These are phyloP conservation scores for Malassezia sp. DNA, from an alignment of 1,284 basidiomycete genomes.

Conservation along the genomic window DNA sequence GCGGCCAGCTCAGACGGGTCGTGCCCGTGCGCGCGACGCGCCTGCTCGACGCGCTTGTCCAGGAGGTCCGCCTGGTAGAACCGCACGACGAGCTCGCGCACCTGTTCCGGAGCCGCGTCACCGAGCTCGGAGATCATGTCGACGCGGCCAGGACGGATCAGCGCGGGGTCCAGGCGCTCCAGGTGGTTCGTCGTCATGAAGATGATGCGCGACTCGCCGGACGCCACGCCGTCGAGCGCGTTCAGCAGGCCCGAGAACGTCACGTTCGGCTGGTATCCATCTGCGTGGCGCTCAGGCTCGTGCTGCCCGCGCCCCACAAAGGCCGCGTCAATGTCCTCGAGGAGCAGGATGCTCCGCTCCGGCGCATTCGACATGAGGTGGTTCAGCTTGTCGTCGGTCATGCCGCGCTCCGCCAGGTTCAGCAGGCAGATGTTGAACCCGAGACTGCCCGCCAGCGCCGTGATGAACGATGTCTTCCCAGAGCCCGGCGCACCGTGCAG, in stretches of 20 bases:
- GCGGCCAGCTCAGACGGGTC: conserved; percentile 6
- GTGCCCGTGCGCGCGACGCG: conserved; percentile 7
- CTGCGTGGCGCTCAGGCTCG: conserved; percentile 22
- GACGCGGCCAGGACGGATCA: conserved; percentile 87
- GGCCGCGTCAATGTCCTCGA: conserved; percentile 97
- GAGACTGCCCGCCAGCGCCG: conserved; percentile 81
- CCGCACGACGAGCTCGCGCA: conserved; percentile 63
- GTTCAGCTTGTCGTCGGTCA: conserved; percentile 92
- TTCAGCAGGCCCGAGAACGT: conserved; percentile 97
- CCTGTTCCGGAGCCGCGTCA: conserved; percentile 75
- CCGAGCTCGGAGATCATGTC: conserved; percentile 75
- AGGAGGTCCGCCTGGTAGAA: conserved; percentile 57
- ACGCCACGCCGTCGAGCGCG: conserved; percentile 91
- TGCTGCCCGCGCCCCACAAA: conserved; percentile 53
- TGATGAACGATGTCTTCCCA: conserved; percentile 96
- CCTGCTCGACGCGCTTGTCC: conserved; percentile 4
- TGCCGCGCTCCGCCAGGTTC: conserved; percentile 88
- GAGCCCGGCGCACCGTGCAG: conserved; percentile 92
- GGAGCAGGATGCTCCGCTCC: conserved; percentile 78
- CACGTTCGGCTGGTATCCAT: conserved; percentile 54
- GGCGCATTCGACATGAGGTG: conserved; percentile 86
- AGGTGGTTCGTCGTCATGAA: conserved; percentile 99
- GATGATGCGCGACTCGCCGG: conserved; percentile 79
- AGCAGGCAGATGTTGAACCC: conserved; percentile 87
- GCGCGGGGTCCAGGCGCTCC: conserved; percentile 60